A percentile compares a stretch with the other conserved stretches of the same genome.
These are phyloP conservation scores for Trypanosoma scelopori DNA, from an alignment of 208 protist genomes.

Conservation along the genomic window DNA sequence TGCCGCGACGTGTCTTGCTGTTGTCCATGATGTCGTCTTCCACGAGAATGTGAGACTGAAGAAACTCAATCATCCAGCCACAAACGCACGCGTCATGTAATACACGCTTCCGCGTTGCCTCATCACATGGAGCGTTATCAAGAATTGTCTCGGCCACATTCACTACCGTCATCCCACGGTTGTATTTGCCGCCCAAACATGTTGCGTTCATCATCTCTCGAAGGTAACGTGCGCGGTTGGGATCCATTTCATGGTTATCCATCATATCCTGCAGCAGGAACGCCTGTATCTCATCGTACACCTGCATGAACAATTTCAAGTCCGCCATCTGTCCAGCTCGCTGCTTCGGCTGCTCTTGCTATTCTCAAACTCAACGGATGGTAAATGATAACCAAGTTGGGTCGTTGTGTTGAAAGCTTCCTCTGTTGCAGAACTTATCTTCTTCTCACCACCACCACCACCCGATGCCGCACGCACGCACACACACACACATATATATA, in stretches of 20 bases:
- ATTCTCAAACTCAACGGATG: no score
- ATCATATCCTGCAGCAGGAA: slow-evolving; percentile 56
- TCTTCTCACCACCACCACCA: slow-evolving; percentile 13
- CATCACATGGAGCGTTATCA: slow-evolving; percentile 19
- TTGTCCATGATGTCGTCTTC: slow-evolving; percentile 98
- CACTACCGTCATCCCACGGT: slow-evolving; percentile 84
- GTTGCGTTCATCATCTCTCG: slow-evolving; percentile 85
- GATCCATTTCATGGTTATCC: slow-evolving; percentile 68
- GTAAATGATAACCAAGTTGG: no score
- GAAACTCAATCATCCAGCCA: slow-evolving; percentile 93
- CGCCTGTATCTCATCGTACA: slow-evolving; percentile 77
- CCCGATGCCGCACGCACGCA: neutral
- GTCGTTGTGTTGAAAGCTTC: neutral
- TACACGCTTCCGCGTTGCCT: slow-evolving; percentile 34
- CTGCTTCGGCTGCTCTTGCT: neutral
- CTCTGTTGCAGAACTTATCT: neutral
- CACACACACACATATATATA: neutral
- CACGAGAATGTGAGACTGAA: slow-evolving; percentile 97
- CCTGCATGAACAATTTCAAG: slow-evolving; percentile 71
- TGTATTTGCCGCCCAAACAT: slow-evolving; percentile 89
- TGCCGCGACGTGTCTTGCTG: slow-evolving; percentile 92
- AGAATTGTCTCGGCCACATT: slow-evolving; percentile 67
- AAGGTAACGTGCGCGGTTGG: slow-evolving; percentile 70
- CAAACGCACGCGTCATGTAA: slow-evolving; percentile 91
- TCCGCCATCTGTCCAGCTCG: slow-evolving; percentile 32